A percentile compares a stretch with the other conserved stretches of the same genome.
Conservation (phyloP, 192 early-diverging fungal species). For the Coemansia sp. region DNA sequence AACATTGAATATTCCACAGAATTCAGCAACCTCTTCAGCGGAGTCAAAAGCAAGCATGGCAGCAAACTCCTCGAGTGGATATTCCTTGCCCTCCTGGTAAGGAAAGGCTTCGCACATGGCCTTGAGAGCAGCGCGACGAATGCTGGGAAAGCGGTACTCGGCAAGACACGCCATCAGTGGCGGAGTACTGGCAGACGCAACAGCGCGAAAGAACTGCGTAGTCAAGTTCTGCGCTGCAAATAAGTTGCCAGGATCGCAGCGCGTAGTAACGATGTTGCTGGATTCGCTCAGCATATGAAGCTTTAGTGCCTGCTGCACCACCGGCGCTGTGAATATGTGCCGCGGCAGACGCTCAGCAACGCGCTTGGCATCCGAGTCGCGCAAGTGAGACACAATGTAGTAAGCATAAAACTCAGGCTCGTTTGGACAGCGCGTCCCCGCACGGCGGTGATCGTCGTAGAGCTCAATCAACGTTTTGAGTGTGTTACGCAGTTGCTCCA, state of each 20-base stretch:
- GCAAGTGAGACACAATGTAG: constrained; percentile 73
- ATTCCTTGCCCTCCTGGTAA: constrained; percentile 46
- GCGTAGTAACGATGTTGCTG: constrained; percentile 45
- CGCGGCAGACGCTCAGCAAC: constrained; percentile 60
- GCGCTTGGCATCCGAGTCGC: constrained; percentile 69
- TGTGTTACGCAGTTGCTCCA: constrained; percentile 86
- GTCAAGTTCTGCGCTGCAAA: constrained; percentile 64
- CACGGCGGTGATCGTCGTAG: constrained; percentile 71
- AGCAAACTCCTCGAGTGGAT: constrained; percentile 53
- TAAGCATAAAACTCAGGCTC: constrained; percentile 93
- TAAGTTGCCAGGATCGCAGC: constrained; percentile 53
- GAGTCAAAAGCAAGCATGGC: constrained; percentile 63
- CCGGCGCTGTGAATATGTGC: constrained; percentile 58
- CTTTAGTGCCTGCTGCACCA: constrained; percentile 69
- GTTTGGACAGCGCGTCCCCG: constrained; percentile 60
- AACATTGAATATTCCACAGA: constrained; percentile 36
- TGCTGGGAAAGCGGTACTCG: constrained; percentile 69
- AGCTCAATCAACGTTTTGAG: constrained; percentile 83
- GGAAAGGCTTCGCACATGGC: constrained; percentile 70
- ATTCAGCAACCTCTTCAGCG: constrained; percentile 48
- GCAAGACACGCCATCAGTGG: constrained; percentile 77
- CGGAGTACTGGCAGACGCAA: constrained; percentile 59
- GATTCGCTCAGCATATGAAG: constrained; percentile 63
- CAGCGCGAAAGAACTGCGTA: constrained; percentile 69
- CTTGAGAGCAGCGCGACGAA: constrained; percentile 72